phyloP scores from a whole-genome alignment of 345 rosid species.

The Aquilaria yunnanensis region DNA sequence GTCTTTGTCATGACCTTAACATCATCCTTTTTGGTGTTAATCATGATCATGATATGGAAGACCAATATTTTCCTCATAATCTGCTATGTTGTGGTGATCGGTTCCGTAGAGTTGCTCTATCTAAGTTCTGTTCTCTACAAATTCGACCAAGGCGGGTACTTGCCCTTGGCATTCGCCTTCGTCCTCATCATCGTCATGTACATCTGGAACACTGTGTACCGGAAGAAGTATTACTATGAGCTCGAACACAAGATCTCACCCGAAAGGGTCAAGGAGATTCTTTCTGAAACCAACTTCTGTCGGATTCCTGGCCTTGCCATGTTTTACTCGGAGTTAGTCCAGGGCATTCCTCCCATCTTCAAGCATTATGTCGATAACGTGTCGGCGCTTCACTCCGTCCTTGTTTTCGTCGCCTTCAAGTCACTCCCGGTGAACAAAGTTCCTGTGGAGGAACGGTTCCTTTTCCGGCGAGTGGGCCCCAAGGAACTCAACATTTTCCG shows the following conservation, averaged over 20 bases:
- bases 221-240: constrained; percentile 35
- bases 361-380: constrained; percentile 35
- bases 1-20: constrained; percentile 41
- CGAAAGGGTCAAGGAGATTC: constrained; percentile 17
- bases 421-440: constrained; percentile 34
- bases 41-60: constrained; percentile 59
- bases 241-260: constrained; percentile 33
- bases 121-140: constrained; percentile 46
- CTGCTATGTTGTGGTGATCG: constrained; percentile 17
- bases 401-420: constrained; percentile 40
- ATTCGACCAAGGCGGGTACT: constrained; percentile 38
- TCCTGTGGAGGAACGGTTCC: constrained; percentile 25
- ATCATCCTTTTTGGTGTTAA: constrained; percentile 31
- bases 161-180: constrained; percentile 34
- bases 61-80: constrained; percentile 27
- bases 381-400: constrained; percentile 30
- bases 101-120: constrained; percentile 26
- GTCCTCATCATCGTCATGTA: constrained; percentile 33
- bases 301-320: constrained; percentile 37
- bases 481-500: constrained; percentile 23
- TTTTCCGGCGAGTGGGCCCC: constrained; percentile 29
- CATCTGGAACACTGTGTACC: constrained; percentile 33
- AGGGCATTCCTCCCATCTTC: constrained; percentile 37
- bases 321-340: constrained; percentile 41
- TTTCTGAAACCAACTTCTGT: not conserved